phyloP scores from a whole-genome alignment of 1,284 basidiomycete genomes.

The Ustilago hordei region DNA sequence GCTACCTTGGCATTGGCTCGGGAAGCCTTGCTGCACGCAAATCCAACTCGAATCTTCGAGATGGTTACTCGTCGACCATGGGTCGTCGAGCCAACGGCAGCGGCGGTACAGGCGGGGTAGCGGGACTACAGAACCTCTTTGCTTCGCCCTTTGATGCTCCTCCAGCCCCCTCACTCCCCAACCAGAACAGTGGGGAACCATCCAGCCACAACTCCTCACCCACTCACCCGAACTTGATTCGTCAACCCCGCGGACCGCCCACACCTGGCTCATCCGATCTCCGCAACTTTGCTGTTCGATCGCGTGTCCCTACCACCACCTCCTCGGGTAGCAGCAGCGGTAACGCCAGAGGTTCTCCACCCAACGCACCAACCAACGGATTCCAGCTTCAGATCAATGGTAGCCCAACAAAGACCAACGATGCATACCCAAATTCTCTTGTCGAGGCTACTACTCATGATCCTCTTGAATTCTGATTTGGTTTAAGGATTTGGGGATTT shows the following conservation, averaged over 20 bases:
- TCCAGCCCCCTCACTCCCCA: slow-evolving; percentile 48
- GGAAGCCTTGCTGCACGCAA: slow-evolving; percentile 40
- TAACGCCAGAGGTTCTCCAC: slow-evolving; percentile 10
- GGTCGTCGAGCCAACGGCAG: slow-evolving; percentile 69
- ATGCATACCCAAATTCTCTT: slow-evolving; percentile 15
- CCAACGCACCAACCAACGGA: slow-evolving; percentile 6
- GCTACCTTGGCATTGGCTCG: slow-evolving; percentile 21
- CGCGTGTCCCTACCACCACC: slow-evolving; percentile 35
- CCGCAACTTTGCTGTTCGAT: slow-evolving; percentile 57
- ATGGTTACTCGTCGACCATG: slow-evolving; percentile 56
- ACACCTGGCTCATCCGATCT: slow-evolving; percentile 39
- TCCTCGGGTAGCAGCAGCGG: slow-evolving; percentile 7
- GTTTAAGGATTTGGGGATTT: neutral
- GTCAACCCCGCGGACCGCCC: slow-evolving; percentile 59
- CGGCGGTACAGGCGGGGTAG: slow-evolving; percentile 49
- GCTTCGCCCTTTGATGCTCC: slow-evolving; percentile 61
- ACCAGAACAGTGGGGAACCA: slow-evolving; percentile 18
- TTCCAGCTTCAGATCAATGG: slow-evolving; percentile 46
- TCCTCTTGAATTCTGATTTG: slow-evolving; percentile 45
- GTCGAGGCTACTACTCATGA: slow-evolving; percentile 46
- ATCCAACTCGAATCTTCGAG: slow-evolving; percentile 58
- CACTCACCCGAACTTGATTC: slow-evolving; percentile 40
- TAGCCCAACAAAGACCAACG: slow-evolving; percentile 27
- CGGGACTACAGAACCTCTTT: slow-evolving; percentile 59
- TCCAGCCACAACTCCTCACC: slow-evolving; percentile 27